phyloP scores from a whole-genome alignment of 2,329 filamentous ascomycete species.

The Botrytis fabae region DNA sequence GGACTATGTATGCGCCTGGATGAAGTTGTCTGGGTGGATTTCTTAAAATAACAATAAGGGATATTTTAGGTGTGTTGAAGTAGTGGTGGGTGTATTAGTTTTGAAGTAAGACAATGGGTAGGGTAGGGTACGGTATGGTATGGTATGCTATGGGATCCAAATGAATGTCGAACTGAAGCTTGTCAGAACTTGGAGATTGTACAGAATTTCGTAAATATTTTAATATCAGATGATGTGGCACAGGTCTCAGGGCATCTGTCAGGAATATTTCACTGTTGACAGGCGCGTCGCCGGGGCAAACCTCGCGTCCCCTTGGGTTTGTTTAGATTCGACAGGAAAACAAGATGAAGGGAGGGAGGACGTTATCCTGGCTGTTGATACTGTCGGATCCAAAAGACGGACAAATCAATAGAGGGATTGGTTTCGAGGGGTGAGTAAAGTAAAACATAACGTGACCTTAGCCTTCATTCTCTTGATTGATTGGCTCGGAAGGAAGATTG shows the following conservation, averaged over 20 bases:
- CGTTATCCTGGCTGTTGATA: background rate
- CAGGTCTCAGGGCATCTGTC: constrained; percentile 17
- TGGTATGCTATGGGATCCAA: background rate
- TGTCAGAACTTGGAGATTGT: constrained; percentile 9
- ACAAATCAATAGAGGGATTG: background rate
- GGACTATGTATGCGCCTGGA: constrained; percentile 1
- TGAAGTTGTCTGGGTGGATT: background rate
- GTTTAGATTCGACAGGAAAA: constrained; percentile 1
- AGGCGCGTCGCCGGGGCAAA: constrained; percentile 21
- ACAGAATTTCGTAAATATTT: constrained; percentile 8
- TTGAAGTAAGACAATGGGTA: constrained; percentile 4
- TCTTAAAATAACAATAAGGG: background rate
- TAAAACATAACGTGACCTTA: constrained; percentile 4
- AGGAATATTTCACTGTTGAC: constrained; percentile 14
- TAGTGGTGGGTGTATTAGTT: constrained; percentile 14
- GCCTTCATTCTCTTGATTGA: background rate
- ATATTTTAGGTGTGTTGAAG: constrained; percentile 1
- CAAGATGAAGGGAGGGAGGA: background rate
- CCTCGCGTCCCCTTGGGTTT: constrained; percentile 4
- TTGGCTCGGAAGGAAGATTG: constrained; percentile 1
- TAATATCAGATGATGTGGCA: constrained; percentile 17
- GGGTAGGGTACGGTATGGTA: background rate
- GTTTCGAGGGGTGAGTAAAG: background rate
- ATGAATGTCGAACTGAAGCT: constrained; percentile 14
- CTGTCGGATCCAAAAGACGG: background rate